phyloP scores from a whole-genome alignment of 2,329 filamentous ascomycete species.

The Orbilia quercus region DNA sequence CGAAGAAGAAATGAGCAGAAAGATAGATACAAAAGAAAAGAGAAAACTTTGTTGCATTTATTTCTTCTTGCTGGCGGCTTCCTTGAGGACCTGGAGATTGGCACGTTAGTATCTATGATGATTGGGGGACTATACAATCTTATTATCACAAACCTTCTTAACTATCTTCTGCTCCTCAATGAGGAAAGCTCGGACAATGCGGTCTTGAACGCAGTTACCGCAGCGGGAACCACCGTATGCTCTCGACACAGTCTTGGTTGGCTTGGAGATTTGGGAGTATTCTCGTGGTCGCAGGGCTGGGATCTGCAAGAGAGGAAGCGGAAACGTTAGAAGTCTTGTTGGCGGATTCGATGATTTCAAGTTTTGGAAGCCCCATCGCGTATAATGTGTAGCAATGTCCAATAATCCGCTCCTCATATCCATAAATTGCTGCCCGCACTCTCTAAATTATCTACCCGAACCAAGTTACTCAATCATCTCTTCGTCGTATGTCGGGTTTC shows the following conservation, averaged over 20 bases:
- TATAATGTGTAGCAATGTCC: too few relatives aligned
- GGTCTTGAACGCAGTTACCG: constrained; percentile 97
- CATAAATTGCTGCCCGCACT: too few relatives aligned
- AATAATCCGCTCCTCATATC: too few relatives aligned
- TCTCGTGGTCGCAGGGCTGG: constrained; percentile 98
- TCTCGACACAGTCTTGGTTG: constrained; percentile 99
- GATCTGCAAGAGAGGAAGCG: constrained; percentile 69
- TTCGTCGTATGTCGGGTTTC: too few relatives aligned
- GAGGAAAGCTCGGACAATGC: constrained; percentile 96
- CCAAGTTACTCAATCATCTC: too few relatives aligned
- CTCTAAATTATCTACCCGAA: too few relatives aligned
- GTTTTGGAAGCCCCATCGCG: neutral
- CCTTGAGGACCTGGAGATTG: constrained; percentile 60
- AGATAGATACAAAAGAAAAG: constrained; percentile 55
- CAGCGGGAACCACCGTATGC: constrained; percentile 99
- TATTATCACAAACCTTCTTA: constrained; percentile 83
- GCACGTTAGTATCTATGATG: constrained; percentile 10
- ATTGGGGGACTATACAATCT: neutral
- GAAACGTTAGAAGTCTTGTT: constrained; percentile 12
- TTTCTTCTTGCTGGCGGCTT: constrained; percentile 60
- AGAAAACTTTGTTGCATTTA: constrained; percentile 42
- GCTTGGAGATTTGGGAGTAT: constrained; percentile 95
- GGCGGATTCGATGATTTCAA: neutral
- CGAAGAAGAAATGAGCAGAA: constrained; percentile 57
- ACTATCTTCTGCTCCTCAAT: constrained; percentile 99